phyloP scores from a whole-genome alignment of 176 grass and related monocot genomes.

The Eleusine indica region DNA sequence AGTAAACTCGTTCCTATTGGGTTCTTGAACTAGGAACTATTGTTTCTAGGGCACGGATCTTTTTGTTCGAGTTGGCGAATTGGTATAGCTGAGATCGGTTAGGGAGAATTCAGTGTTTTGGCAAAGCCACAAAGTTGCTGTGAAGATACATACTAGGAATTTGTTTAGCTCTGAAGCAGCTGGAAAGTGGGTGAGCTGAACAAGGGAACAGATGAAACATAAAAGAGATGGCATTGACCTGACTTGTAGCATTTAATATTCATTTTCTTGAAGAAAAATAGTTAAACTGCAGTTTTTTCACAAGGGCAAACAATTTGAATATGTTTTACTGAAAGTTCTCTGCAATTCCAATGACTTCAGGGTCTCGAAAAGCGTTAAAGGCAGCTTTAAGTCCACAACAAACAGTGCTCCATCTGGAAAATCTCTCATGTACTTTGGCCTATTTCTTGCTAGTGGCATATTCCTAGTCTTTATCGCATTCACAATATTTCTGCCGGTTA shows the following conservation, averaged over 20 bases:
- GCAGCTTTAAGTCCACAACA: constrained; percentile 76
- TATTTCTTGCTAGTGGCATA: constrained; percentile 80
- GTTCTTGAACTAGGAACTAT: not conserved
- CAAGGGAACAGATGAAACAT: not conserved
- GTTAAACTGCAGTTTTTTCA: not conserved
- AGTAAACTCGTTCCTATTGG: not conserved
- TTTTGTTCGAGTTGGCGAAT: not conserved
- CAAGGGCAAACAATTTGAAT: constrained; percentile 10
- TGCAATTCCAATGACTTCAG: constrained; percentile 50
- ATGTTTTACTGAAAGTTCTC: constrained; percentile 14
- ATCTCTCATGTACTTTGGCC: constrained; percentile 89
- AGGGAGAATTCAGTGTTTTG: not conserved
- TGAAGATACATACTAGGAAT: not conserved
- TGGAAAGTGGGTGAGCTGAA: constrained; percentile 1
- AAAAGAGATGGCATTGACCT: not conserved
- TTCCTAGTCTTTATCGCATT: constrained; percentile 95
- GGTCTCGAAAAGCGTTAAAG: constrained; percentile 81
- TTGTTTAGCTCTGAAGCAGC: constrained; percentile 1
- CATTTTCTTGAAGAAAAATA: not conserved
- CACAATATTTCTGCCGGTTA: constrained; percentile 93
- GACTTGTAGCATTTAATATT: not conserved
- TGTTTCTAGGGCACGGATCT: not conserved
- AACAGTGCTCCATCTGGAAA: constrained; percentile 83
- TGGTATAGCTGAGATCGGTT: not conserved
- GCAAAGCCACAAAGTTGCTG: not conserved